Conservation (phyloP, 257 asterid species). For the Cordia subcordata region DNA sequence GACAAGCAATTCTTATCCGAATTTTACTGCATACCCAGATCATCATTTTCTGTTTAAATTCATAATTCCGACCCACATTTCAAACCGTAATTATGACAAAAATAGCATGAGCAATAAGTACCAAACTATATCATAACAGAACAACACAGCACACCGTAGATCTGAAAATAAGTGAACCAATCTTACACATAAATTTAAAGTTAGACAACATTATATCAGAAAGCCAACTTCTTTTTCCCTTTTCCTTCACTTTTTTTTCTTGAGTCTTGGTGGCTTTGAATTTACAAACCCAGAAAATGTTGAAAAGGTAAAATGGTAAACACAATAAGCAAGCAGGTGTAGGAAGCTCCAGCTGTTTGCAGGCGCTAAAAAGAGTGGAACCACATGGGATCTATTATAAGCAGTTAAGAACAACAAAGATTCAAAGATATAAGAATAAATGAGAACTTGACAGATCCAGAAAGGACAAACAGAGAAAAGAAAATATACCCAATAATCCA, state of each 20-base stretch:
- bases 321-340: constrained; percentile 1
- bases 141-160: constrained; percentile 28
- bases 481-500: constrained; percentile 10
- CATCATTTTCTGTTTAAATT: background rate
- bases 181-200: constrained; percentile 14
- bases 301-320: background rate
- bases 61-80: background rate
- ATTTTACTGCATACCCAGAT: background rate
- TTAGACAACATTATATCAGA: background rate
- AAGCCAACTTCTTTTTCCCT: background rate
- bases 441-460: constrained; percentile 32
- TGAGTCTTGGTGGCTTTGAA: background rate
- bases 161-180: constrained; percentile 28
- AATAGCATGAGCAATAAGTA: background rate
- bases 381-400: background rate
- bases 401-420: background rate
- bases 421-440: background rate
- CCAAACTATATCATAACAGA: constrained; percentile 8
- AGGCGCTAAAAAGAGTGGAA: too few relatives aligned
- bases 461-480: background rate
- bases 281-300: constrained; percentile 1
- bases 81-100: background rate
- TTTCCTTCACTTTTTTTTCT: too few relatives aligned
- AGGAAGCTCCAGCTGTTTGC: constrained; percentile 3
- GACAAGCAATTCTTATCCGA: background rate